phyloP scores from a whole-genome alignment of 2,329 filamentous ascomycete genomes.

The Epicoccum sorghinum region DNA sequence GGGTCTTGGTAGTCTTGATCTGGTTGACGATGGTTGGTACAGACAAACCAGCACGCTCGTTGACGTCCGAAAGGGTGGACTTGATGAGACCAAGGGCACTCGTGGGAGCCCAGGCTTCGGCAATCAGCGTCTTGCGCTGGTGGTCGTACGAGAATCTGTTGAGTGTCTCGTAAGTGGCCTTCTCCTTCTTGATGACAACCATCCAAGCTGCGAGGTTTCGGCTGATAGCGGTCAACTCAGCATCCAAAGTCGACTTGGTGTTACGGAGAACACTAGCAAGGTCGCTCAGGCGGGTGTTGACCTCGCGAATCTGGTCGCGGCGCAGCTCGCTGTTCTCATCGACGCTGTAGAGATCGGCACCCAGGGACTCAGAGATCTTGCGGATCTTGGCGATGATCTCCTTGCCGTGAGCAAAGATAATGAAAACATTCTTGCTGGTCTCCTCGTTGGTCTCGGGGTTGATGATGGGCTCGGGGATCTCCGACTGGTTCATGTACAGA shows the following conservation, averaged over 20 bases:
- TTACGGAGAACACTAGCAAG: slow-evolving; percentile 91
- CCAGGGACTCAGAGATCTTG: slow-evolving; percentile 97
- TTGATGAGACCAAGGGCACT: slow-evolving; percentile 89
- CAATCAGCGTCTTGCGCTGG: slow-evolving; percentile 92
- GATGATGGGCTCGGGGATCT: slow-evolving; percentile 91
- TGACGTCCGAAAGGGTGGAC: slow-evolving; percentile 93
- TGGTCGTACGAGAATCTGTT: slow-evolving; percentile 98
- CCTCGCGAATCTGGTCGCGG: slow-evolving; percentile 94
- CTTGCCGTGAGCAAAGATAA: slow-evolving; percentile 98
- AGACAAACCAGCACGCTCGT: slow-evolving; percentile 92
- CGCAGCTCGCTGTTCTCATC: slow-evolving; percentile 97
- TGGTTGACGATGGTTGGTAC: slow-evolving; percentile 98
- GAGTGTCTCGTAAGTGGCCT: slow-evolving; percentile 93
- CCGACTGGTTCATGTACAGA: slow-evolving; percentile 99
- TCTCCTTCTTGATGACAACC: slow-evolving; percentile 97
- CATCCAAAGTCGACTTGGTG: slow-evolving; percentile 91
- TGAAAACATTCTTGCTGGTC: slow-evolving; percentile 96
- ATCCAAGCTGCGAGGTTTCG: slow-evolving; percentile 95
- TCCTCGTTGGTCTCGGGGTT: slow-evolving; percentile 92
- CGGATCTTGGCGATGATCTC: slow-evolving; percentile 98
- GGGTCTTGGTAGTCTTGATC: slow-evolving; percentile 95
- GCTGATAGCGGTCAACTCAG: slow-evolving; percentile 91
- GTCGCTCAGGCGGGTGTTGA: slow-evolving; percentile 91
- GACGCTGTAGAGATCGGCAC: slow-evolving; percentile 93
- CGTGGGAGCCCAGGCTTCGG: slow-evolving; percentile 96